A percentile compares a stretch with the other conserved stretches of the same genome.
Evolutionary conservation across 208 protist species (phyloP).

Genomic region (Crithidia bombi): DNA sequence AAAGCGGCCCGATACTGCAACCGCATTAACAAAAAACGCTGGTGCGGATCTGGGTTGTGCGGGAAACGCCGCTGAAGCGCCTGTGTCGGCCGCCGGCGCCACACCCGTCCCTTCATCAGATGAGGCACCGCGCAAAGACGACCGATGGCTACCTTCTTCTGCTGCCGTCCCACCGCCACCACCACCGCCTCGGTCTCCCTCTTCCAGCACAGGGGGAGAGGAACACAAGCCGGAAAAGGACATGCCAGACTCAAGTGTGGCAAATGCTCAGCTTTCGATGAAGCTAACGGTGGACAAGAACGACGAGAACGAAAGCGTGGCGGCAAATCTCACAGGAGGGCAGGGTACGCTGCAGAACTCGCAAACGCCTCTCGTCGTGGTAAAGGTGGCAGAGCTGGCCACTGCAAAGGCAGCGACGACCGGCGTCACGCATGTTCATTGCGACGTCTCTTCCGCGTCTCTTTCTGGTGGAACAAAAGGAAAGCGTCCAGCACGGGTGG

Average conservation of each 20-base stretch:
- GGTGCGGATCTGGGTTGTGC: too few species aligned
- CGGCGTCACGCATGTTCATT: too few species aligned
- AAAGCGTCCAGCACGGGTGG: constrained; percentile 4
- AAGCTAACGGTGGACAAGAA: neutral
- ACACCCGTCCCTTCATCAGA: too few species aligned
- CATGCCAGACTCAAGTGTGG: too few species aligned
- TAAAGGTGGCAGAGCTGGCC: neutral
- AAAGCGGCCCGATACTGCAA: too few species aligned
- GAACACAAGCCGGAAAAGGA: neutral
- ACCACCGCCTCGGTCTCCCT: too few species aligned
- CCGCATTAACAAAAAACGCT: too few species aligned
- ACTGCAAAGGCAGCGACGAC: constrained; percentile 4
- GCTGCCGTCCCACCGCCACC: too few species aligned
- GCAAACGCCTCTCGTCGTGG: neutral
- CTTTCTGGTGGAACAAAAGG: neutral
- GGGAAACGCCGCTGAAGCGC: too few species aligned
- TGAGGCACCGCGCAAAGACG: too few species aligned
- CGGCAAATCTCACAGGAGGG: neutral
- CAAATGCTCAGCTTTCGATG: neutral
- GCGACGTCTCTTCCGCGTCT: constrained; percentile 1
- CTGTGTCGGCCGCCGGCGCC: too few species aligned
- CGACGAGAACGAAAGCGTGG: neutral
- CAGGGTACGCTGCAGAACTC: constrained; percentile 6
- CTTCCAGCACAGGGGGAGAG: neutral
- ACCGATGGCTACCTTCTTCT: too few species aligned